These are phyloP conservation scores for Russula brevipes DNA, from an alignment of 768 basidiomycete species.

Conservation along the genomic window DNA sequence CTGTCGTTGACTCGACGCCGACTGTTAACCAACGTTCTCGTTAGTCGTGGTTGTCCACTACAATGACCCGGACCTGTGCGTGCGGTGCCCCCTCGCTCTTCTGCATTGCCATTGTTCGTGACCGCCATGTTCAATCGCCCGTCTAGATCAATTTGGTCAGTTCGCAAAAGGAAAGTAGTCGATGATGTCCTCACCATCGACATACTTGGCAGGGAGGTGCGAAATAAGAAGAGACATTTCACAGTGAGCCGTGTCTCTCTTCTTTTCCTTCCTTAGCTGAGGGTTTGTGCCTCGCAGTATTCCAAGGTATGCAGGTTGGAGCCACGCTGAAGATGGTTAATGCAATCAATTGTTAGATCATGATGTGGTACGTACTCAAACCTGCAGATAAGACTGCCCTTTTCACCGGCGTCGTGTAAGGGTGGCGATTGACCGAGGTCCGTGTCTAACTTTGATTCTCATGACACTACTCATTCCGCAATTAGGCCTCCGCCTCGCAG, in stretches of 20 bases:
- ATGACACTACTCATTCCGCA: neutral
- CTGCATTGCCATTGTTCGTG: constrained; percentile 6
- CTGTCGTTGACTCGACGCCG: neutral
- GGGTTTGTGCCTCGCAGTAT: constrained; percentile 42
- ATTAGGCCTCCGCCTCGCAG: constrained; percentile 78
- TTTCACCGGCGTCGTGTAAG: constrained; percentile 35
- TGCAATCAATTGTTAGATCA: constrained; percentile 47
- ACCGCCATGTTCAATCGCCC: constrained; percentile 13
- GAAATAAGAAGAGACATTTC: constrained; percentile 79
- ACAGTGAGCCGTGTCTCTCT: constrained; percentile 46
- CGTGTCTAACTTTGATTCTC: neutral
- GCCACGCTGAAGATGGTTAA: neutral
- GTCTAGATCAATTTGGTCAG: constrained; percentile 77
- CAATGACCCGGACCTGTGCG: constrained; percentile 76
- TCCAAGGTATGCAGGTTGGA: constrained; percentile 54
- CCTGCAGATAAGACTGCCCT: neutral
- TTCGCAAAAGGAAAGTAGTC: constrained; percentile 28
- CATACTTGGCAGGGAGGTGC: constrained; percentile 68
- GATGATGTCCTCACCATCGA: constrained; percentile 18
- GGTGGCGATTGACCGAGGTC: constrained; percentile 93
- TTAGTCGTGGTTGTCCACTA: constrained; percentile 69
- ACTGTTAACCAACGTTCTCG: neutral
- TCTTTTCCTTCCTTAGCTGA: neutral
- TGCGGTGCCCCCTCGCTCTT: constrained; percentile 9
- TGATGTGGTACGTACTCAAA: constrained; percentile 67